These are phyloP conservation scores for Flaveria robusta DNA, from an alignment of 129 eudicot species.

Conservation along the genomic window DNA sequence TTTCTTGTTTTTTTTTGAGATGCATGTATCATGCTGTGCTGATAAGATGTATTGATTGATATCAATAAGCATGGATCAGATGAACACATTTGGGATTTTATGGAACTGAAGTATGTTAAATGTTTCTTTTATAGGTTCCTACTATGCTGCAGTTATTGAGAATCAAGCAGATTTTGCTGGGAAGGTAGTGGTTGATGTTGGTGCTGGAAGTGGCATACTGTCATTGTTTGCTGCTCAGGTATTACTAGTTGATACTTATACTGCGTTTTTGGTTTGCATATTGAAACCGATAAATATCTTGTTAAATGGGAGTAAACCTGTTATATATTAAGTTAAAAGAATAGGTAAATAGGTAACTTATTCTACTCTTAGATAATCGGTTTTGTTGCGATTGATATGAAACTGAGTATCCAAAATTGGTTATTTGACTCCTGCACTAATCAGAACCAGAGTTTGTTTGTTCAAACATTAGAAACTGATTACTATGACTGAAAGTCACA, in stretches of 20 bases:
- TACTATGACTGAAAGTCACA: neutral
- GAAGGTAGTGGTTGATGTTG: slow-evolving; percentile 97
- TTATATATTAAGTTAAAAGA: neutral
- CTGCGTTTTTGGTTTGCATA: neutral
- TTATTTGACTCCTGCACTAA: neutral
- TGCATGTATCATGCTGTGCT: slow-evolving; percentile 22
- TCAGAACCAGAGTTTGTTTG: neutral
- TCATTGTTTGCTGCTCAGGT: slow-evolving; percentile 99
- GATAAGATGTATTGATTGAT: neutral
- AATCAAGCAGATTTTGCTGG: slow-evolving; percentile 82
- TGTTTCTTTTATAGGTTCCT: slow-evolving; percentile 61
- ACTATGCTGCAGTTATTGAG: slow-evolving; percentile 93
- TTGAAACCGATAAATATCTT: neutral
- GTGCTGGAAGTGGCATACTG: slow-evolving; percentile 98
- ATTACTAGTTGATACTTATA: neutral
- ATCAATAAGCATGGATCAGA: neutral
- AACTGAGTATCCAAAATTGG: neutral
- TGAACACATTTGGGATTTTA: neutral
- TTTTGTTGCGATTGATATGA: neutral
- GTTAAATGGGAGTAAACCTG: neutral
- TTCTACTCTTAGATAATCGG: neutral
- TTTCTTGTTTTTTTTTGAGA: slow-evolving; percentile 3
- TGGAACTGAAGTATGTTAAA: slow-evolving; percentile 16
- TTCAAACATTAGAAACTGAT: neutral
- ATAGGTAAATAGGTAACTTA: neutral